Evolutionary conservation across 331 rosid genomes (phyloP), one percentile per base, ranked within the genome.

Genomic region (Cydonia oblonga): DNA sequence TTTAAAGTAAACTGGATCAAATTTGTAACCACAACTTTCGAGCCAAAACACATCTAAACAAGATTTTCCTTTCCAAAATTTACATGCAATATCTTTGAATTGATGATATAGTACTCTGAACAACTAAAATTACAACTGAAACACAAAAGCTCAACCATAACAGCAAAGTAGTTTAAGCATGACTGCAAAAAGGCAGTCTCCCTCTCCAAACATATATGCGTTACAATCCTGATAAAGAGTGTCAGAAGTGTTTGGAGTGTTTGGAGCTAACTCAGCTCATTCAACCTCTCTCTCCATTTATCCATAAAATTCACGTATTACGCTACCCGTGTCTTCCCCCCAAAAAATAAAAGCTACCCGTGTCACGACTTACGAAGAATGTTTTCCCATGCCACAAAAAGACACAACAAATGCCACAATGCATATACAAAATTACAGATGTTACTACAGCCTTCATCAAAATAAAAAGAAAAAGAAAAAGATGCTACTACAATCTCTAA

Each of bases 351-450:
- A 35, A 62, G 70, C n/a, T 64, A n/a, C 64, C 13, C 16, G 71
- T n/a, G 52, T 25, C 64, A 51, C 51, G 35, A 73, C 42, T 49
- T 23, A 65, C 20, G 38, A 22, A 25, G 54, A 42, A 26, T 35
- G 15, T 49, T 42, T 79, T 28, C n/a, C 64, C 62, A 69, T 58
- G 32, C 56, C 69, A 68, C 62, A 68, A 2, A 73, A 42, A 33
- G 26, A 75, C 49, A 76, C 23, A 61, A 35, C 68, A 24, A 16
- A n/a, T 57, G 9, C 42, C 58, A 52, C 22, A 64, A n/a, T 11
- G 53, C 53, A 46, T 46, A 46, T 46, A 46, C n/a, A 46, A 46
- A 46, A 18, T 15, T 46, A 46, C 7, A 46, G 53, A 46, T 46
- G 53, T 46, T 46, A 46, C 53, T 8, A 35, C 40, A 35, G 40